These are phyloP conservation scores for Xylariaceae sp. DNA, from an alignment of 2,329 filamentous ascomycete species.

Conservation along the genomic window DNA sequence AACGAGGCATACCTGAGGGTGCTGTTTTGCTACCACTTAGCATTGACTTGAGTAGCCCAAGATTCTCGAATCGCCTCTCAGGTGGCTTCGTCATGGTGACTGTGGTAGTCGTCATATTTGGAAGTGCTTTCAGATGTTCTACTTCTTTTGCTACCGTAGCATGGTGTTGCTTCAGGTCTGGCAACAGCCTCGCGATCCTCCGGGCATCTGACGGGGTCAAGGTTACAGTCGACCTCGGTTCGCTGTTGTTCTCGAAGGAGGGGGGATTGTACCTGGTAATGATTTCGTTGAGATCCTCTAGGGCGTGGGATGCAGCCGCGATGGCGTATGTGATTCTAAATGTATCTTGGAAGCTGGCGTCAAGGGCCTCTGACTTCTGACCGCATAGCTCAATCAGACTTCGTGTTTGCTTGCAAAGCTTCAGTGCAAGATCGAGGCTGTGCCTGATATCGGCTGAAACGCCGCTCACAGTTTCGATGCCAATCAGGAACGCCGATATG, in stretches of 20 bases:
- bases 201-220: not conserved
- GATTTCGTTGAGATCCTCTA: not conserved
- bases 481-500: not conserved
- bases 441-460: not conserved
- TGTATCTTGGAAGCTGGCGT: not conserved
- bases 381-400: not conserved
- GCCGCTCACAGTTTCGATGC: not conserved
- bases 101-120: not conserved
- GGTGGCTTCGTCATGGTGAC: not conserved
- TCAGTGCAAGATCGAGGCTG: not conserved
- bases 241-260: not conserved
- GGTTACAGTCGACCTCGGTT: not conserved
- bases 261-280: not conserved
- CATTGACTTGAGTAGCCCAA: slow-evolving; percentile 5
- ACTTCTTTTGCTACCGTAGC: slow-evolving; percentile 1
- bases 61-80: slow-evolving; percentile 9
- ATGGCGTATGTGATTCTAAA: not conserved
- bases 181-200: not conserved
- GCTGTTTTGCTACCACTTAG: slow-evolving; percentile 1
- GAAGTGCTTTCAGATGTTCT: not conserved
- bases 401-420: not conserved
- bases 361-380: not conserved
- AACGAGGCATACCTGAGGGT: not conserved
- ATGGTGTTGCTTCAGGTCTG: not conserved
- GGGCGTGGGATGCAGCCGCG: not conserved